Evolutionary conservation across 441 rosid genomes (phyloP).

Genomic region (Erysimum cheiri): DNA sequence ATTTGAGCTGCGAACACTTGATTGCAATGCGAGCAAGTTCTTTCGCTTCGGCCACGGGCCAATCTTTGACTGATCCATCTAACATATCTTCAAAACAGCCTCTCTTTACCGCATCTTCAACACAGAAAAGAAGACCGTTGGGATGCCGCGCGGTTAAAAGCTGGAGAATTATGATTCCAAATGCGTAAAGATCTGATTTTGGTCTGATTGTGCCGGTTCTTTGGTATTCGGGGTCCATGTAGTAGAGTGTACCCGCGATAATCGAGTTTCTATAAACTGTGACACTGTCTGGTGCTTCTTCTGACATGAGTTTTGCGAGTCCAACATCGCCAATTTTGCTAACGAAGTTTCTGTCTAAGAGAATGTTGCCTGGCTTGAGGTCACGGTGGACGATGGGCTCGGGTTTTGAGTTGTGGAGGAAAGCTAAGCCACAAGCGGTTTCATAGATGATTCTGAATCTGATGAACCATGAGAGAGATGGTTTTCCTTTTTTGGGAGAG

Average conservation of each 20-base stretch:
- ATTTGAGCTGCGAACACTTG: conserved; percentile 71
- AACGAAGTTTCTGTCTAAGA: conserved; percentile 72
- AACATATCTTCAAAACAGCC: conserved; percentile 61
- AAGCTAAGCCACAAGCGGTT: conserved; percentile 87
- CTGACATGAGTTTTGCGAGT: conserved; percentile 76
- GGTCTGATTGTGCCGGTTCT: conserved; percentile 90
- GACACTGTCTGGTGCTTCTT: conserved; percentile 68
- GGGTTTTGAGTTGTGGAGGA: conserved; percentile 92
- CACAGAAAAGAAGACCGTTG: conserved; percentile 61
- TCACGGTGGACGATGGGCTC: conserved; percentile 87
- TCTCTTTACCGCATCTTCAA: conserved; percentile 66
- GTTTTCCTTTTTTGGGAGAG: conserved; percentile 58
- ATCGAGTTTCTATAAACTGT: conserved; percentile 69
- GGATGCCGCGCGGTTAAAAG: conserved; percentile 66
- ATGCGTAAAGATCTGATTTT: conserved; percentile 87
- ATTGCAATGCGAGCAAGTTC: conserved; percentile 76
- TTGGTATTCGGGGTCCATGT: conserved; percentile 92
- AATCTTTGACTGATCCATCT: conserved; percentile 63
- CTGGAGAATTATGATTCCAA: conserved; percentile 79
- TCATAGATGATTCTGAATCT: conserved; percentile 78
- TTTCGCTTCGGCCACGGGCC: conserved; percentile 76
- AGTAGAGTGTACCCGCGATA: conserved; percentile 77
- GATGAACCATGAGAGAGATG: conserved; percentile 80
- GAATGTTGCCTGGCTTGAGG: conserved; percentile 80
- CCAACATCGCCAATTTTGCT: conserved; percentile 95